These are phyloP conservation scores for Tricharina praecox DNA, from an alignment of 495 filamentous ascomycete species.

Conservation along the genomic window DNA sequence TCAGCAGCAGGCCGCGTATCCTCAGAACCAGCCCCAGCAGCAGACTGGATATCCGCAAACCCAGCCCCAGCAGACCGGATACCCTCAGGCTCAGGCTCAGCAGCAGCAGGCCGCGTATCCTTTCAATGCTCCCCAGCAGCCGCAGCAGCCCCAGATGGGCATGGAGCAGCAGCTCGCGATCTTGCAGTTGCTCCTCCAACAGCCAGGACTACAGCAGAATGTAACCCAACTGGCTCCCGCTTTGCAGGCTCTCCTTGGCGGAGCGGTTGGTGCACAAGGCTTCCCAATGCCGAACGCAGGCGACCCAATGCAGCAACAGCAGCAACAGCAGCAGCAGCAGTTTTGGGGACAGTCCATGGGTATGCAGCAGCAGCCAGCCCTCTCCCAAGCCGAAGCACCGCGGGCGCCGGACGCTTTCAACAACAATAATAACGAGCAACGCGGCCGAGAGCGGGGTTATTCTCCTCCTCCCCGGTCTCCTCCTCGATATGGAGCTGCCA, in stretches of 20 bases:
- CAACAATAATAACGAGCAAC: conserved; percentile 15
- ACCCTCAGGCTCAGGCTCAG: conserved; percentile 13
- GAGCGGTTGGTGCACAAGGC: background rate
- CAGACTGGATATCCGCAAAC: conserved; percentile 28
- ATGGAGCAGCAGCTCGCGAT: conserved; percentile 48
- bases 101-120: conserved; percentile 20
- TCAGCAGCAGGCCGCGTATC: conserved; percentile 19
- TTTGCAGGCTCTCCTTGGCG: conserved; percentile 12
- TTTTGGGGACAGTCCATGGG: background rate
- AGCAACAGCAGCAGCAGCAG: conserved; percentile 2
- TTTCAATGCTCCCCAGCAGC: conserved; percentile 13
- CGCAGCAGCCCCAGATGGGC: conserved; percentile 28
- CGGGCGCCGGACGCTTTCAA: background rate
- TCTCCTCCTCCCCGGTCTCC: conserved; percentile 35
- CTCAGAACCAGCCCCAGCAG: conserved; percentile 11
- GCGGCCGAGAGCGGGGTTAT: conserved; percentile 19
- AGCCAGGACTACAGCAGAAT: conserved; percentile 18
- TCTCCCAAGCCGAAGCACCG: background rate
- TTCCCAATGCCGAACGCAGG: conserved; percentile 1
- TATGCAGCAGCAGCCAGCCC: background rate
- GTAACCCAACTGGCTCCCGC: conserved; percentile 11
- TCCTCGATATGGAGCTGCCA: conserved; percentile 30
- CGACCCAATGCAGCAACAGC: background rate
- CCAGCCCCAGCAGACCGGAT: conserved; percentile 24
- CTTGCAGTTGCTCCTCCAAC: conserved; percentile 37